A percentile compares a stretch with the other conserved stretches of the same genome.
phyloP scores from a whole-genome alignment of 2,329 filamentous ascomycete species.

The Cladorrhinum sp. region DNA sequence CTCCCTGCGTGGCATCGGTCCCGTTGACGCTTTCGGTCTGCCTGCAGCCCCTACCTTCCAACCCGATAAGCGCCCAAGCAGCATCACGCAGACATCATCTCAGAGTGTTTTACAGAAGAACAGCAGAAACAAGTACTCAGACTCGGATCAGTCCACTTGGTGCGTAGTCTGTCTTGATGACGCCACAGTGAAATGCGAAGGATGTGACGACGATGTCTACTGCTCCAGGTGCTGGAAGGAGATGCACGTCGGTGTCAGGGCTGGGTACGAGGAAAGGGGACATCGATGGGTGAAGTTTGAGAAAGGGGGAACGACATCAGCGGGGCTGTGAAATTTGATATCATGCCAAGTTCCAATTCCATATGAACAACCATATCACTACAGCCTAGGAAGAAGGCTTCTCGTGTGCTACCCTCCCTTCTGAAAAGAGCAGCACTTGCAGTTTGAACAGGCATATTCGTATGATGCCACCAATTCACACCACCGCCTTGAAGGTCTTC shows the following conservation, averaged over 20 bases:
- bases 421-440: no score
- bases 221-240: conserved; percentile 78
- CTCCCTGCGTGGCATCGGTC: conserved; percentile 42
- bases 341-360: not conserved
- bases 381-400: not conserved
- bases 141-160: conserved; percentile 73
- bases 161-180: conserved; percentile 82
- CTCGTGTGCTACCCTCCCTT: no score
- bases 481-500: no score
- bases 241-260: conserved; percentile 68
- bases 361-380: not conserved
- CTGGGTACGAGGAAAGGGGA: conserved; percentile 65
- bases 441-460: no score
- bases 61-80: conserved; percentile 40
- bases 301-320: not conserved
- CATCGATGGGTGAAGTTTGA: conserved; percentile 65
- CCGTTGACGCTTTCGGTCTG: conserved; percentile 39
- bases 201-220: conserved; percentile 70
- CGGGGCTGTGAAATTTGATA: not conserved
- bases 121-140: conserved; percentile 49
- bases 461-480: no score
- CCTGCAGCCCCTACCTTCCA: conserved; percentile 50
- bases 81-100: not conserved
- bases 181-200: conserved; percentile 67
- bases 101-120: conserved; percentile 34